Evolutionary conservation across 2,329 filamentous ascomycete species (phyloP).

Genomic region (Stagonosporopsis vannaccii): DNA sequence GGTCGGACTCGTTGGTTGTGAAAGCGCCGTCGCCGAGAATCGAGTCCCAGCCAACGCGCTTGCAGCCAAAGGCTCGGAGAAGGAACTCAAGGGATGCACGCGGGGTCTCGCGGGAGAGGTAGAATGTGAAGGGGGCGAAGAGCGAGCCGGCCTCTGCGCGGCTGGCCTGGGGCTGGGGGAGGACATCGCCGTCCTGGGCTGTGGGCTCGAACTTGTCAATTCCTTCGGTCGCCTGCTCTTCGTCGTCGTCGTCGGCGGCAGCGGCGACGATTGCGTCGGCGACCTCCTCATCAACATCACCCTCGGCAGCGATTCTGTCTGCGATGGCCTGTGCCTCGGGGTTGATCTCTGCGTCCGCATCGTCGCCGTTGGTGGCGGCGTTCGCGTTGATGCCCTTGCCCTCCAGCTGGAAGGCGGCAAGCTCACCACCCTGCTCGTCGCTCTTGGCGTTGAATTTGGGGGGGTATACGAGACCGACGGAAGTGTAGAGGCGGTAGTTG

Average conservation of each 20-base stretch:
- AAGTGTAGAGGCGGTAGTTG: constrained; percentile 94
- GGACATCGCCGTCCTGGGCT: constrained; percentile 82
- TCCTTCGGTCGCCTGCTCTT: constrained; percentile 51
- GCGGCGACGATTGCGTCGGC: constrained; percentile 17
- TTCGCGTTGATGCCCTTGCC: constrained; percentile 64
- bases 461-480: constrained; percentile 90
- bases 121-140: constrained; percentile 90
- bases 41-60: constrained; percentile 92
- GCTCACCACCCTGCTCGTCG: constrained; percentile 88
- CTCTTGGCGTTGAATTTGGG: constrained; percentile 89
- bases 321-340: constrained; percentile 58
- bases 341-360: constrained; percentile 38
- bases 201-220: constrained; percentile 93
- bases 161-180: constrained; percentile 77
- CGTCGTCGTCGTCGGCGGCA: constrained; percentile 35
- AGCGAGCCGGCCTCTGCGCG: constrained; percentile 74
- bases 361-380: constrained; percentile 36
- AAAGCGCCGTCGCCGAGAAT: constrained; percentile 91
- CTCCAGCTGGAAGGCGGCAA: constrained; percentile 90
- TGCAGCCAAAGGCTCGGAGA: constrained; percentile 92
- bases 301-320: constrained; percentile 52
- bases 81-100: constrained; percentile 91
- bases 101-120: constrained; percentile 91
- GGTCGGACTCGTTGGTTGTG: constrained; percentile 86
- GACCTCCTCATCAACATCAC: constrained; percentile 52